A percentile compares a stretch with the other conserved stretches of the same genome.
phyloP scores from a whole-genome alignment of 169 alveolate species.

The Perkinsus chesapeaki region DNA sequence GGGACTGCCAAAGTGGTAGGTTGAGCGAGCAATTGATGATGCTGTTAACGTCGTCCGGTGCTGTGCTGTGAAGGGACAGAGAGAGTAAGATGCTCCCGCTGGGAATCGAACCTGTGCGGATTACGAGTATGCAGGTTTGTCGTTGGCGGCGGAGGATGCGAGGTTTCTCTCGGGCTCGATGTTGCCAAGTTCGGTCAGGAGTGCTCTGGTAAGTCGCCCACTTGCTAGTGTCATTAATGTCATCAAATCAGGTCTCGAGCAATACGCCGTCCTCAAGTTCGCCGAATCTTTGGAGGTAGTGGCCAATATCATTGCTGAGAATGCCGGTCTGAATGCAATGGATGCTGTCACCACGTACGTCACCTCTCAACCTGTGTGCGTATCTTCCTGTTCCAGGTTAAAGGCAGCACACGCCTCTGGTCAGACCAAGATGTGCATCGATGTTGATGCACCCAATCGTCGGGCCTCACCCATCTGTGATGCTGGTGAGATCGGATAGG shows the following conservation, averaged over 20 bases:
- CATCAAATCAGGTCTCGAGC: conserved; percentile 56
- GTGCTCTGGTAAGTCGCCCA: not conserved
- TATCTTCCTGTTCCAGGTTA: conserved; percentile 17
- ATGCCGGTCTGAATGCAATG: conserved; percentile 83
- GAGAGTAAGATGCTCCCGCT: not conserved
- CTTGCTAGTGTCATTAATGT: not conserved
- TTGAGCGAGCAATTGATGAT: conserved; percentile 96
- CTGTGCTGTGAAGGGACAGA: not conserved
- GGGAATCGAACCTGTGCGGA: not conserved
- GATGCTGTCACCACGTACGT: conserved; percentile 39
- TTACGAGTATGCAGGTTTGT: not conserved
- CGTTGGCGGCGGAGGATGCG: not conserved
- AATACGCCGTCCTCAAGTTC: conserved; percentile 92
- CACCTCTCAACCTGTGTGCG: not conserved
- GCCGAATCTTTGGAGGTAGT: conserved; percentile 93
- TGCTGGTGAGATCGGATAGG: not conserved
- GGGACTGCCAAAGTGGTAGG: not conserved
- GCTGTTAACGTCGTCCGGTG: conserved; percentile 71
- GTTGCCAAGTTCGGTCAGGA: not conserved
- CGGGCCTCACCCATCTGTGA: not conserved
- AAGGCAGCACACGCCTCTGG: conserved; percentile 61
- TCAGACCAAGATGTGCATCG: conserved; percentile 50
- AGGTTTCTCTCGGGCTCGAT: not conserved
- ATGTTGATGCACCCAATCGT: conserved; percentile 39
- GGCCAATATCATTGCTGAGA: conserved; percentile 94